Base-by-base conservation (phyloP, 2,329 filamentous ascomycete genomes). In the Colletotrichum somersetense region DNA sequence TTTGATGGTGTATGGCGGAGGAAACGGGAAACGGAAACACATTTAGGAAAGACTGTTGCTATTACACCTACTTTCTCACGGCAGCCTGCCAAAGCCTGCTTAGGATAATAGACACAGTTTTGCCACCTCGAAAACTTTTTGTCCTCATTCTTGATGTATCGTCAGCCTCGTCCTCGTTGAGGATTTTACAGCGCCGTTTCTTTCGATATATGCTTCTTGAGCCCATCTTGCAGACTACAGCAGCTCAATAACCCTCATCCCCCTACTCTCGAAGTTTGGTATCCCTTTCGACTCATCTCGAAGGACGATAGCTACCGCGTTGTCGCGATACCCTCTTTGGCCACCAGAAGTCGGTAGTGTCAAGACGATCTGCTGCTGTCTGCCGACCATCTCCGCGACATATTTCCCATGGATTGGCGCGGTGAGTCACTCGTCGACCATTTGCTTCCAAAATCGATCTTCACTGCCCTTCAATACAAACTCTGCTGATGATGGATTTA, bases 51-150 rank as follows among this genome's bases (percentile, higher is more conserved):
- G 61, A 64, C 16, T 10, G 12, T 12, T 35, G 16, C 56, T 26
- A 35, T 46, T 64, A 50, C 56, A 64, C 26, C 50, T 64, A 64
- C 20, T 50, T 46, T 44, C 18, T 56, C 18, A 18, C 23, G 62
- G 50, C 38, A 26, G 50, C 33, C 33, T 12, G 5, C 10, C 10
- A 35, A 50, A 62, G 10, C 42, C 18, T 46, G 52, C 26, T 20
- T 20, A 18, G 48, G 11, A 46, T 56, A 56, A 64, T 35, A 56
- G 20, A 64, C 23, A 38, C 35, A 20, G 10, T n/a, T 10, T 38
- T 35, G 14, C 38, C 12, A 44, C 18, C 2, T 7, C 55, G 2
- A 46, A 30, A 8, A 5, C 16, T 35, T 16, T 18, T 16, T 50
- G 8, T 16, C 30, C 11, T n/a, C 61, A 42, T 5, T 6, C 35